These are phyloP conservation scores for Marvania coccoides DNA, from an alignment of 139 green algal genomes.

Conservation along the genomic window DNA sequence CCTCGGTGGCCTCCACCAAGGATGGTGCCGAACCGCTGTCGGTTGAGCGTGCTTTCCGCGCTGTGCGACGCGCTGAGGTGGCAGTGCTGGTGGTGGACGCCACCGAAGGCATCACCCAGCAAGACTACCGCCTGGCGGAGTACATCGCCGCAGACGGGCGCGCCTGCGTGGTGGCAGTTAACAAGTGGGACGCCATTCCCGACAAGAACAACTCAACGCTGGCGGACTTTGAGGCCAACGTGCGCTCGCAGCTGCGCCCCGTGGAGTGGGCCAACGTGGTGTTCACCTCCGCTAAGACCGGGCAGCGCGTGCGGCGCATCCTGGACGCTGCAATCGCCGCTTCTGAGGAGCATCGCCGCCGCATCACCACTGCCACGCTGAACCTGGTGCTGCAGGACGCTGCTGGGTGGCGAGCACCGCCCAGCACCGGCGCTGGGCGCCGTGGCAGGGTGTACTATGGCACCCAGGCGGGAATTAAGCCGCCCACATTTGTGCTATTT, in stretches of 20 bases:
- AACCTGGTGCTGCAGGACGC: constrained; percentile 83
- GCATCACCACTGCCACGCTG: constrained; percentile 85
- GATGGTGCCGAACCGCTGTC: constrained; percentile 66
- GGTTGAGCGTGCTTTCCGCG: constrained; percentile 76
- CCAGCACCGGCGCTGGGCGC: constrained; percentile 40
- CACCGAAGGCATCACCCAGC: constrained; percentile 56
- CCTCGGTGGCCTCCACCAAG: constrained; percentile 51
- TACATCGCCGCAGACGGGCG: constrained; percentile 65
- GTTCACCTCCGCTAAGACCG: constrained; percentile 74
- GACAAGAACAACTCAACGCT: constrained; percentile 46
- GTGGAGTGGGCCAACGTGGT: constrained; percentile 82
- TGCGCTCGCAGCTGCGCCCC: constrained; percentile 62
- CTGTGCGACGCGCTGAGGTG: constrained; percentile 80
- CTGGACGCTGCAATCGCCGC: constrained; percentile 65
- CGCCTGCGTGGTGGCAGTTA: constrained; percentile 87
- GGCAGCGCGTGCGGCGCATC: constrained; percentile 66
- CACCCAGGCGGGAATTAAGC: constrained; percentile 72
- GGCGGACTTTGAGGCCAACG: constrained; percentile 26
- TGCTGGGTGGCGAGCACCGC: constrained; percentile 64
- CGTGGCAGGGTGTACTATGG: constrained; percentile 86
- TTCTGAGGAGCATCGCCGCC: constrained; percentile 66
- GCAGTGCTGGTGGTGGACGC: constrained; percentile 89
- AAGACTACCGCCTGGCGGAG: constrained; percentile 65
- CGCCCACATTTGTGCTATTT: constrained; percentile 97
- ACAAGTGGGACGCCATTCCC: constrained; percentile 94